Percentiles rank a stretch among this genome's conserved stretches.
Conservation (phyloP, 192 early-diverging fungal species). For the Pilaira anomala region DNA sequence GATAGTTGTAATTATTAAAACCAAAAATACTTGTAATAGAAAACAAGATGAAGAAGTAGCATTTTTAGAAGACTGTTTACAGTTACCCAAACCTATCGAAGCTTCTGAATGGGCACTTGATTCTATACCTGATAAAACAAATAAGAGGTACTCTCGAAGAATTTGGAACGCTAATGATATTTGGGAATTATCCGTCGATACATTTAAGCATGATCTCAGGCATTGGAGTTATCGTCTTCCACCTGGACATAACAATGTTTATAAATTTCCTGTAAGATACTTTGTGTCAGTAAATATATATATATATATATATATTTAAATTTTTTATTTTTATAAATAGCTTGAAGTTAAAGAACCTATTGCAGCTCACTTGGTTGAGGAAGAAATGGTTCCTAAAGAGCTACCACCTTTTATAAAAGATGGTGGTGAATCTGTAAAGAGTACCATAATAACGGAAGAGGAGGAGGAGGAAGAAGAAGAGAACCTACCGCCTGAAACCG, state of each 20-base stretch:
- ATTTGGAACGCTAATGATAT: neutral
- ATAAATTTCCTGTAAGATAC: neutral
- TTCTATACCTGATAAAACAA: conserved; percentile 16
- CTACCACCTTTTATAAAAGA: too few relatives aligned
- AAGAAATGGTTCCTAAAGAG: neutral
- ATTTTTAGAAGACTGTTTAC: neutral
- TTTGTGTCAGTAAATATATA: too few relatives aligned
- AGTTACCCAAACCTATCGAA: neutral
- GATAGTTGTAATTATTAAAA: neutral
- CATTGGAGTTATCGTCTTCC: conserved; percentile 13
- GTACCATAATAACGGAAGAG: neutral
- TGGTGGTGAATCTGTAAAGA: neutral
- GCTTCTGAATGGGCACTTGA: conserved; percentile 9
- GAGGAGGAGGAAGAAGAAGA: neutral
- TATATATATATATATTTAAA: neutral
- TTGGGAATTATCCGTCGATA: conserved; percentile 8
- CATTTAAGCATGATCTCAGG: conserved; percentile 13
- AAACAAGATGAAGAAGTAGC: neutral
- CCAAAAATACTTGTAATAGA: neutral
- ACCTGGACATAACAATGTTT: neutral
- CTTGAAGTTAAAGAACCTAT: neutral
- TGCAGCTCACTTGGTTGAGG: neutral
- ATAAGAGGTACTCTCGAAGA: neutral
- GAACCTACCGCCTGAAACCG: neutral
- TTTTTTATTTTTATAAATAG: neutral